Evolutionary conservation across 805 yeast species (phyloP), one percentile per base, ranked within the genome.

Genomic region (Lachancea sp.): DNA sequence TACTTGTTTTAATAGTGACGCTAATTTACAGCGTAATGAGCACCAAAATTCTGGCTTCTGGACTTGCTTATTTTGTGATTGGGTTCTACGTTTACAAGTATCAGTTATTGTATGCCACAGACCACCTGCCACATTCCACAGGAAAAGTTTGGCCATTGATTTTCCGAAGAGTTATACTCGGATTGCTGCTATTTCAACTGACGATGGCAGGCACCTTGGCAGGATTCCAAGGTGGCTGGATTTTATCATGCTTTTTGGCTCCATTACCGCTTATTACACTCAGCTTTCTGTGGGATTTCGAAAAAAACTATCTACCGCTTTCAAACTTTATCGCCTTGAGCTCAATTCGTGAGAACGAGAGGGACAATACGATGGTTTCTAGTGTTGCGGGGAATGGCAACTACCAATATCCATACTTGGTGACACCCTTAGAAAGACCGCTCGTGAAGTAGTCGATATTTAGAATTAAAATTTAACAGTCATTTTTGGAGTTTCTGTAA

Each of bases 71-170:
- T 63, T 91, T 91, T 60, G 64, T 85, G 13, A 67, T 88, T 45
- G 97, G 98, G 0, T 91, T 80, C 63, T 82, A 81, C 60, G 95
- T 90, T 8, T 88, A 81, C 74, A 91, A 91, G 66, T 91, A 90
- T 62, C 96, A 89, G 64, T 70, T 91, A 48, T 70, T 93, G 52
- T 91, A 87, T 62, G 84, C 96, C 0, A 83, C 93, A 69, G 89
- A 88, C 27, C 98, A 93, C 63, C 90, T 95, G 9, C 96, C 95
- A 32, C 98, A 93, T 66, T 89, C 96, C 0, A 93, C 96, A 0
- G 99, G 98, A 1, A 85, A 85, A 59, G 95, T 91, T 1, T 91
- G 97, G 98, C 95, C 96, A 0, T 70, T 89, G 40, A 81, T 91
- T 2, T 84, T 85, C 58, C 73, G 95, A 55, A 73, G 99, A 53